Base-by-base conservation (phyloP, 305 asterid genomes). In the Solanum hybrid region DNA sequence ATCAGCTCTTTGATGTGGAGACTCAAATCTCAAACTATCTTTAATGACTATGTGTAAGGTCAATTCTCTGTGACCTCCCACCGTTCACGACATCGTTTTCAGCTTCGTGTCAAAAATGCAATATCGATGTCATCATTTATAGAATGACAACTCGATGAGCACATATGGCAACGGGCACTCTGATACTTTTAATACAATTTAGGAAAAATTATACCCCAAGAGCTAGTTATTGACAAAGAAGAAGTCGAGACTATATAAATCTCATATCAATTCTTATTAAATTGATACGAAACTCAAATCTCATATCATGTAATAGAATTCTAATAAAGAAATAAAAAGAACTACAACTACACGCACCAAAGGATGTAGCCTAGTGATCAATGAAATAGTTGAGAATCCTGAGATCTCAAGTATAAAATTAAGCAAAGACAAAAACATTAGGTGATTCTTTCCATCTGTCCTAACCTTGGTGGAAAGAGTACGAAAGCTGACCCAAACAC, bases 31-130 rank as follows among this genome's bases (percentile, higher is more conserved):
- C 32, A 71, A 2, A 71, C 13, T 27, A 26, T 2, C 17, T 24
- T 71, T 5, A 14, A 71, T 12, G 17, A 27, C 5, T 1, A 17
- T 56, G 9, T 71, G 9, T 26, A 4, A 42, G 56, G 17, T 42
- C 56, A 42, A 42, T 42, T 42, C 56, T 42, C 17, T 42, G 17
- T 12, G 56, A 42, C 17, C 1, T 42, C 1, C 56, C 56, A 42
- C 1, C 56, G 2, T 10, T 7, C 4, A 60, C 1, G 0, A 10
- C 0, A 24, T 0, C 17, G 6, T 69, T 69, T 69, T 9, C 2
- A 69, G 8, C 31, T 1, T 69, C 15, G 32, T 64, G 17, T 0
- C 32, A 11, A 69, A 14, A 69, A 4, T 69, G 17, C 4, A 69
- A 69, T 10, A 69, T 10, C 7, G 1, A 11, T 69, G 32, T 24